Evolutionary conservation across 2,329 filamentous ascomycete species (phyloP), one percentile per base, ranked within the genome.

Genomic region (Camptophora hylomeconis): DNA sequence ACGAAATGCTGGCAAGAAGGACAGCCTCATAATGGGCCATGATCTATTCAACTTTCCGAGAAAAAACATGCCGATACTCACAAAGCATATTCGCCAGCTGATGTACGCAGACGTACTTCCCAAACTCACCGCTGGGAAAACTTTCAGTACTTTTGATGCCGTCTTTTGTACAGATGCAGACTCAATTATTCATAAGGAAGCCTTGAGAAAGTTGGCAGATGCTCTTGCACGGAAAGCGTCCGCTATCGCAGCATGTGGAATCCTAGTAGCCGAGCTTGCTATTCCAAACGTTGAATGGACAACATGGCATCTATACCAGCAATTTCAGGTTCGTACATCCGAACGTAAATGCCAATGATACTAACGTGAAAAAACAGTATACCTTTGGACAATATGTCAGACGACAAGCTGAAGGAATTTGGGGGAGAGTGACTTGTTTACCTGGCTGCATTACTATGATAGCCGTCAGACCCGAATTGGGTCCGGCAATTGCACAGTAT

Each of bases 41-140:
- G 33, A 36, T 14, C 21, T 36, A 12, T 36, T 36, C 33, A 36
- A 36, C 12, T 30, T 26, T 20, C 30, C 33, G 16, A 30, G 33
- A 8, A 17, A 32, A 3, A 24, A 30, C 11, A 24, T 36, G 17
- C 33, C 33, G 6, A 12, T 25, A 8, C 28, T 21, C n/a, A 33
- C 33, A 10, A 18, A 28, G 17, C 23, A 32, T 3, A 14, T 36
- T n/a, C 20, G 30, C 11, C 15, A 30, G 15, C 26, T 30, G 29
- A 21, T 36, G n/a, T 36, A 27, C 28, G 18, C 31, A 14, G 20
- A 24, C 12, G 16, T 31, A 9, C n/a, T 35, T 17, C 33, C 33
- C 10, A 13, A 24, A 5, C 13, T 35, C 16, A 27, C 23, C 3
- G 23, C 25, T 14, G 24, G 16, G 13, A 15, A 20, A 17, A 9